These are phyloP conservation scores for Aspergillus persii DNA, from an alignment of 2,329 filamentous ascomycete species.

Conservation along the genomic window DNA sequence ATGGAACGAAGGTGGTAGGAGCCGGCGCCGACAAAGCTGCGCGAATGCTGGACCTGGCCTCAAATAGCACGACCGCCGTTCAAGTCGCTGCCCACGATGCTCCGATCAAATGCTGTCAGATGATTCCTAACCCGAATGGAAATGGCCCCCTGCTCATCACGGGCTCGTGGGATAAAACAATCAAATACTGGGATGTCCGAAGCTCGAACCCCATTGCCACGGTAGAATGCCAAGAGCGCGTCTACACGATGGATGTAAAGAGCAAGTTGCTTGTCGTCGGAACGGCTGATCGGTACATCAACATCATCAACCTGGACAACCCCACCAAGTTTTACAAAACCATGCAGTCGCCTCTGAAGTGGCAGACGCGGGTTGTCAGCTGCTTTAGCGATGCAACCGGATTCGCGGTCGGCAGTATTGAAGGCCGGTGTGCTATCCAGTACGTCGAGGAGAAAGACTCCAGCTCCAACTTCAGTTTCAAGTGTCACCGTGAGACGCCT, in stretches of 20 bases:
- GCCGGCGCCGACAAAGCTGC: constrained; percentile 88
- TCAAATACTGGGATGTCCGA: constrained; percentile 58
- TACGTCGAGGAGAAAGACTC: constrained; percentile 96
- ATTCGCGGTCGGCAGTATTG: constrained; percentile 93
- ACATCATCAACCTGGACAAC: constrained; percentile 86
- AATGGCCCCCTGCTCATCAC: constrained; percentile 78
- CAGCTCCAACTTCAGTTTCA: constrained; percentile 95
- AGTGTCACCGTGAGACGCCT: constrained; percentile 87
- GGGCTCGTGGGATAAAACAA: constrained; percentile 63
- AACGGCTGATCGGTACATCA: constrained; percentile 93
- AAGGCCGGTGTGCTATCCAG: constrained; percentile 95
- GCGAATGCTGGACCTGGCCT: constrained; percentile 77
- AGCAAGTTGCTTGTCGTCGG: constrained; percentile 86
- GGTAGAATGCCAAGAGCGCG: constrained; percentile 51
- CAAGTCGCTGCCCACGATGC: constrained; percentile 83
- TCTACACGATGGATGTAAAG: constrained; percentile 87
- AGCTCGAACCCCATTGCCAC: constrained; percentile 46
- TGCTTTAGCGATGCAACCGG: constrained; percentile 91
- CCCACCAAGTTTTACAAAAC: constrained; percentile 94
- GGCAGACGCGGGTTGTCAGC: constrained; percentile 93
- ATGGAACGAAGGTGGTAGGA: constrained; percentile 84
- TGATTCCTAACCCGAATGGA: constrained; percentile 63
- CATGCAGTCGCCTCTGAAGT: constrained; percentile 92
- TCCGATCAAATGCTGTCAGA: constrained; percentile 74
- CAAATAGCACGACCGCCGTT: constrained; percentile 52